Base-by-base conservation (phyloP, 768 basidiomycete species). In the Lactarius sp. region DNA sequence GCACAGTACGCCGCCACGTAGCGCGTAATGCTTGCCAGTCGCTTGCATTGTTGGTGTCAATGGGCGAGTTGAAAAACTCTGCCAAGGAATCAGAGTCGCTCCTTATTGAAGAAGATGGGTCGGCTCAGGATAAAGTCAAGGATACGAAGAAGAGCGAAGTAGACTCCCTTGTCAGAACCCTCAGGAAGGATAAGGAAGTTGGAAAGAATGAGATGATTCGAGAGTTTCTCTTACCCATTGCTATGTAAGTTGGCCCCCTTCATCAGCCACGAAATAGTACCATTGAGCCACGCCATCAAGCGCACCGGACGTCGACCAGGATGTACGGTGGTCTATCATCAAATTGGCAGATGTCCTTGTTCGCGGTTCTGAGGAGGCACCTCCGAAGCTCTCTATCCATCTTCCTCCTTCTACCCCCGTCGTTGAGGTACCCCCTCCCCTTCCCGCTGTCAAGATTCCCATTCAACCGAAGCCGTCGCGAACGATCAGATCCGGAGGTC, bases 331-430 rank as follows among this genome's bases (percentile, higher is more conserved):
- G 85, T 92, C 88, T 67, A 77, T 96, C 54, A 79, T 98, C 70
- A 98, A 98, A 75, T 78, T 97, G 27, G 92, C 92, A 6, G 96
- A 98, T 69, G 80, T 96, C 20, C 81, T 94, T 49, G 87, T 95
- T 68, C 85, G 87, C 56, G 89, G 92, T 27, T 78, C 85, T 3
- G 86, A 92, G 62, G 96, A 98, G 74, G 81, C 85, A 2, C 78
- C 89, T 6, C 95, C 95, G 1, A 94, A 92, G 61, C 86, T 95
- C 65, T 90, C 85, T 52, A 86, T 95, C 55, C 90, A 92, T 68
- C 84, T 94, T 58, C 82, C 85, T 8, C 67, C 67, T 20, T 77
- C 83, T 33, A 92, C 90, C 2, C 92, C 94, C 14, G 80, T 88
- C 2, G 69, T 75, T 5, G 92, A 94, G 66, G 72, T 72, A 5